A percentile compares a stretch with the other conserved stretches of the same genome.
phyloP scores from a whole-genome alignment of 139 green algal genomes.

The Chlamydomonas sphaeroides region DNA sequence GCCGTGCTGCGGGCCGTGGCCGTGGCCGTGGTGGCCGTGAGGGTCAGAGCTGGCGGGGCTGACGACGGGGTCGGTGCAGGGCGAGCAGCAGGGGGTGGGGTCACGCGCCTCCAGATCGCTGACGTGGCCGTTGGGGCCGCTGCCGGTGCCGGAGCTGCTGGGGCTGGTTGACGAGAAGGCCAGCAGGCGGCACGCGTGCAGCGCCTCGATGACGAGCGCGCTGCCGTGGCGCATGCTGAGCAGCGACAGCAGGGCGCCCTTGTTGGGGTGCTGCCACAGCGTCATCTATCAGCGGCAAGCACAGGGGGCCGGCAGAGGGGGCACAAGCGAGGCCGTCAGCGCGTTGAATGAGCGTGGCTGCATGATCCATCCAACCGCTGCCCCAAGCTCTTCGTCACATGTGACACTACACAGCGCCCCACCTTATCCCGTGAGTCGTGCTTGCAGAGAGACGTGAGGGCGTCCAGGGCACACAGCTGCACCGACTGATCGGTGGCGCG shows the following conservation, averaged over 20 bases:
- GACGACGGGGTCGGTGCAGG: no score
- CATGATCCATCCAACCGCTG: no score
- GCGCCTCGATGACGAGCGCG: conserved; percentile 15
- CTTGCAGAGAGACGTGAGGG: conserved; percentile 15
- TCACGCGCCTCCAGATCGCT: no score
- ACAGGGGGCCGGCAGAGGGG: no score
- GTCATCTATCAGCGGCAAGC: conserved; percentile 17
- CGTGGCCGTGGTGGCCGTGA: not conserved
- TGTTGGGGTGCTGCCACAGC: conserved; percentile 43
- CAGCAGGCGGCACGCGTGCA: conserved; percentile 33
- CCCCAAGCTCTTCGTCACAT: no score
- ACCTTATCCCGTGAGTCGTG: conserved; percentile 46
- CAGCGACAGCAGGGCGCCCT: conserved; percentile 31
- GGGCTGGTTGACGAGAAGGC: conserved; percentile 1
- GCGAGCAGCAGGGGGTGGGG: not conserved
- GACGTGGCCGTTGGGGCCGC: not conserved
- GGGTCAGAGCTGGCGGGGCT: no score
- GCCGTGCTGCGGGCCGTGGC: not conserved
- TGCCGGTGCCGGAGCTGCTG: no score
- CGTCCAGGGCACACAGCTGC: conserved; percentile 28
- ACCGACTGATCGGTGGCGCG: conserved; percentile 19
- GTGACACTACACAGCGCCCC: no score
- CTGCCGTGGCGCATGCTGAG: conserved; percentile 11
- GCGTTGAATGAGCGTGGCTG: no score
- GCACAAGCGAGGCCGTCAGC: no score